Base-by-base conservation (phyloP, 23 red algal species). In the Chondrus crispus region DNA sequence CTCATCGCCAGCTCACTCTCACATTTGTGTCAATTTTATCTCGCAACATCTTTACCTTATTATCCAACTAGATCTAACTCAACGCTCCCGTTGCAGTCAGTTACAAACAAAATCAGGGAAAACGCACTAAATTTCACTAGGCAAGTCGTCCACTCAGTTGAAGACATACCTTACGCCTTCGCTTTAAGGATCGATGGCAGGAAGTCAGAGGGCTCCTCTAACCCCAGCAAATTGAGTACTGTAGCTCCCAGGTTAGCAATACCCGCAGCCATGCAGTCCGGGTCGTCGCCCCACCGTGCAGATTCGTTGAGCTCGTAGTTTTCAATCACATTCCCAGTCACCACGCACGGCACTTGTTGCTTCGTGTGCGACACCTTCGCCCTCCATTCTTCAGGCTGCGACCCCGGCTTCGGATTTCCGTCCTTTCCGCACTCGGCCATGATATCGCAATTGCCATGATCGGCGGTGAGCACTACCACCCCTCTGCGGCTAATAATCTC, bases 401-500 rank as follows among this genome's bases (percentile, higher is more conserved):
- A 80, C 7, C 95, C 95, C 53, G 52, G 33, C 80, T 87, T 85
- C 39, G 95, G 82, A 22, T 81, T 80, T 38, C 95, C 95, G 24
- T 82, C 90, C 54, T 96, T 96, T 28, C 90, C 95, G 19, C 92
- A 22, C 49, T 90, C 87, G 52, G 95, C 95, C 96, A 98, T 98
- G 9, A 81, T 80, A 57, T 98, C 96, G 48, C 85, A 85, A 62
- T 98, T 98, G 5, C 96, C 96, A 75, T 98, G 96, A 62, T 98
- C 96, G 4, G 96, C 85, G 33, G 91, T 98, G 18, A 98, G 71
- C 18, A 95, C 40, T 8, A 93, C 86, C 5, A 95, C 50, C 38
- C 85, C 95, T 6, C 70, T 70, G 64, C 85, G 62, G 45, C 39
- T 77, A 32, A 96, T 58, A 62, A 96, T 90, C 44, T 90, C 80